These are phyloP conservation scores for Trichophaea hybrida DNA, from an alignment of 2,329 filamentous ascomycete species.

Conservation along the genomic window DNA sequence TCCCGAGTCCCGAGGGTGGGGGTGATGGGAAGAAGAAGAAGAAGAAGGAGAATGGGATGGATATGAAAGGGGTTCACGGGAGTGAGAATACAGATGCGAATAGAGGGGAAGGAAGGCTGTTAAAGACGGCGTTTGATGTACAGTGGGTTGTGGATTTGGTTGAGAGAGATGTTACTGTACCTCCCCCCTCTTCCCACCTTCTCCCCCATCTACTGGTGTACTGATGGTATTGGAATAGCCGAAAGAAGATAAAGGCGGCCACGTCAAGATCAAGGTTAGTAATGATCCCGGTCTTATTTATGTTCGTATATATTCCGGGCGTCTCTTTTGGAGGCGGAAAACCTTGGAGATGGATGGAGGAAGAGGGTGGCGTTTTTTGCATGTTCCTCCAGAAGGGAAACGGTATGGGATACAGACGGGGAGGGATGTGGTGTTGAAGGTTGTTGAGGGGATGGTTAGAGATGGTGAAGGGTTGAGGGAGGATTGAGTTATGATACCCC, in stretches of 20 bases:
- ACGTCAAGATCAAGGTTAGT: neutral
- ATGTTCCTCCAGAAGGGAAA: constrained; percentile 5
- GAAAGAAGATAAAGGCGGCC: neutral
- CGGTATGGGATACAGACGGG: constrained; percentile 1
- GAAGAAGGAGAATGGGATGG: neutral
- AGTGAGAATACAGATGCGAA: neutral
- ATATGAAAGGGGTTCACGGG: neutral
- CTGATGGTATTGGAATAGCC: neutral
- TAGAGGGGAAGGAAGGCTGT: neutral
- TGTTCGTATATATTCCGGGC: constrained; percentile 5
- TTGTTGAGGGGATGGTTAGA: constrained; percentile 4
- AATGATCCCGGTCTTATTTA: neutral
- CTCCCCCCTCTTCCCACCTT: neutral
- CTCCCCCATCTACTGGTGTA: neutral
- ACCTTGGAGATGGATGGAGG: neutral
- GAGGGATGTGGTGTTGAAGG: neutral
- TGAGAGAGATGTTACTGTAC: neutral
- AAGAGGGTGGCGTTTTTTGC: constrained; percentile 6
- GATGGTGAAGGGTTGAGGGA: constrained; percentile 1
- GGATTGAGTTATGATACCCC: neutral
- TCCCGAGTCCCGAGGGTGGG: neutral
- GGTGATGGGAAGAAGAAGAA: neutral
- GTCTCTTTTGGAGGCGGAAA: constrained; percentile 4
- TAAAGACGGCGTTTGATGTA: neutral
- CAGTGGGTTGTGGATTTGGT: neutral